Conservation (phyloP, 1,284 basidiomycete genomes). For the Neotropicomus parvogracilis region DNA sequence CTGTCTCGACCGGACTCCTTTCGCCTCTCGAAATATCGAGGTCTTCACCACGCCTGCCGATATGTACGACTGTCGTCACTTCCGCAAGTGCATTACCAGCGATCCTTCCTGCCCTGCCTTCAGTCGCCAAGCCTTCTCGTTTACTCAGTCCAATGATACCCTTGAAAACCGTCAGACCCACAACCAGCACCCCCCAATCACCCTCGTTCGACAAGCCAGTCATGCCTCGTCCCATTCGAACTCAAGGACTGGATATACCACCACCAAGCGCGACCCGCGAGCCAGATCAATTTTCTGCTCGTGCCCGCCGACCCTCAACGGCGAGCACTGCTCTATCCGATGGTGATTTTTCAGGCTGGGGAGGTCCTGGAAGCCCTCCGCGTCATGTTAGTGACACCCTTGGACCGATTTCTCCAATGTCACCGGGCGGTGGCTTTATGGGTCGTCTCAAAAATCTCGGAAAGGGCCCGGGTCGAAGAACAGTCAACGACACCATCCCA, state of each 20-base stretch:
- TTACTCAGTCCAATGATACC: conserved; percentile 59
- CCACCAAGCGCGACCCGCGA: conserved; percentile 28
- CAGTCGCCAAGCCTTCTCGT: conserved; percentile 46
- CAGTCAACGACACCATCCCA: conserved; percentile 22
- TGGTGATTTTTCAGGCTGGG: conserved; percentile 56
- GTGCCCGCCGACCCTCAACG: conserved; percentile 44
- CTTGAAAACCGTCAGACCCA: conserved; percentile 33
- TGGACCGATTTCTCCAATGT: conserved; percentile 46
- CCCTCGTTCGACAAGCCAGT: conserved; percentile 32
- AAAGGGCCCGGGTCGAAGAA: conserved; percentile 38
- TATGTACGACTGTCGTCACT: conserved; percentile 22
- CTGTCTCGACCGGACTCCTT: conserved; percentile 27
- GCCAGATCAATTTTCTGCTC: conserved; percentile 52
- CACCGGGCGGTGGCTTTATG: conserved; percentile 64
- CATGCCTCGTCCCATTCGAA: conserved; percentile 32
- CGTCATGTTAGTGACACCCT: conserved; percentile 27
- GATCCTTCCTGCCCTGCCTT: conserved; percentile 46
- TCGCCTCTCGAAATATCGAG: conserved; percentile 32
- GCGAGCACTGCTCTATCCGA: conserved; percentile 36
- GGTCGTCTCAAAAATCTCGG: conserved; percentile 76
- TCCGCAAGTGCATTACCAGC: conserved; percentile 49
- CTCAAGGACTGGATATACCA: conserved; percentile 29
- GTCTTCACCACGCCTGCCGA: conserved; percentile 12
- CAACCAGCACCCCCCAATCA: conserved; percentile 39
- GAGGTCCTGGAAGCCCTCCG: conserved; percentile 39